A percentile compares a stretch with the other conserved stretches of the same genome.
These are phyloP conservation scores for Draba incana DNA, from an alignment of 345 rosid genomes.

Conservation along the genomic window DNA sequence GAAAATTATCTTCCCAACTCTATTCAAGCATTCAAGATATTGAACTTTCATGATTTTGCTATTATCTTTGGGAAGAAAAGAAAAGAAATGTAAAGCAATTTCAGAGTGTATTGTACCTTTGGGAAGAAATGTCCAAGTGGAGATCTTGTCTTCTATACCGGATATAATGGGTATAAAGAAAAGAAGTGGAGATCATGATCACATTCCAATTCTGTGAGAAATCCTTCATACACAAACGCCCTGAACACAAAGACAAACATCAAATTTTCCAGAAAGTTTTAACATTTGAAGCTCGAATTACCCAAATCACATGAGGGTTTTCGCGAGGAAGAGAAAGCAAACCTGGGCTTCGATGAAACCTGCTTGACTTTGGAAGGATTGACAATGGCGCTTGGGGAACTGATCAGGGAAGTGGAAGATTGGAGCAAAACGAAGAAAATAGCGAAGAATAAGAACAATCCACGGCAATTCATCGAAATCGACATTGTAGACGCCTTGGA, in stretches of 20 bases:
- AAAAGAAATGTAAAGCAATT: neutral
- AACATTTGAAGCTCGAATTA: neutral
- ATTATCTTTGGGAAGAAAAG: constrained; percentile 3
- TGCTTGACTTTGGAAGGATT: constrained; percentile 85
- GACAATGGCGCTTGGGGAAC: constrained; percentile 57
- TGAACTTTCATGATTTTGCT: neutral
- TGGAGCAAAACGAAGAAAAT: constrained; percentile 46
- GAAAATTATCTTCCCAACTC: neutral
- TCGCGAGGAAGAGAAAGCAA: neutral
- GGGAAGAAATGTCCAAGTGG: constrained; percentile 96
- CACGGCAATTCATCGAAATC: constrained; percentile 10
- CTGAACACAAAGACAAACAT: constrained; percentile 42
- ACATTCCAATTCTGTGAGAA: constrained; percentile 91
- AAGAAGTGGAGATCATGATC: constrained; percentile 91
- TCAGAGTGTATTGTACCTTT: constrained; percentile 55
- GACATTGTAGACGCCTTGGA: constrained; percentile 30
- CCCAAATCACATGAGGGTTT: neutral
- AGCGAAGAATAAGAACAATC: constrained; percentile 40
- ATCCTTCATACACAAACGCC: constrained; percentile 94
- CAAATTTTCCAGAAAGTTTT: neutral
- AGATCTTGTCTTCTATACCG: constrained; percentile 92
- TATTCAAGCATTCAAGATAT: neutral
- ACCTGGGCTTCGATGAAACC: constrained; percentile 88
- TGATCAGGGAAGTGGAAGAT: constrained; percentile 48
- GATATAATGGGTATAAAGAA: constrained; percentile 79